Conservation (phyloP, 2,329 filamentous ascomycete species). For the Diaporthe amygdali region DNA sequence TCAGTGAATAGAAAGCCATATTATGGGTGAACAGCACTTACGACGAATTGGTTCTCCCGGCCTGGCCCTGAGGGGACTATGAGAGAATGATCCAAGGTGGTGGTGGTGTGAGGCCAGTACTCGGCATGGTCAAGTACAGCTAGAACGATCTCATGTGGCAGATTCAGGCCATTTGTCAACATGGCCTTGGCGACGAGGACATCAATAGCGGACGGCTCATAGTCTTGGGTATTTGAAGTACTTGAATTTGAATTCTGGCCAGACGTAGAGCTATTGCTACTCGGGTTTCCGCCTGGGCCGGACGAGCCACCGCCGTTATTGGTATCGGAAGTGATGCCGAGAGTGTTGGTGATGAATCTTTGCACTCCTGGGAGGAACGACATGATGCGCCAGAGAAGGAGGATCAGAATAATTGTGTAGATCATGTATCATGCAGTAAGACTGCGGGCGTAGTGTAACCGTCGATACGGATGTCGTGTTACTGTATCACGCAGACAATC, state of each 20-base stretch:
- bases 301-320: background rate
- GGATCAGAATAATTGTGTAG: background rate
- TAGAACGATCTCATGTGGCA: slow-evolving; percentile 63
- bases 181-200: slow-evolving; percentile 54
- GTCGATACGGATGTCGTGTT: background rate
- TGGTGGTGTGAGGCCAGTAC: slow-evolving; percentile 62
- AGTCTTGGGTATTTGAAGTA: background rate
- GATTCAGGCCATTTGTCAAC: slow-evolving; percentile 45
- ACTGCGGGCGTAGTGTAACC: background rate
- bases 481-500: background rate
- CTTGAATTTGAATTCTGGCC: background rate
- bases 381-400: slow-evolving; percentile 16
- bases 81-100: slow-evolving; percentile 32
- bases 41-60: slow-evolving; percentile 46
- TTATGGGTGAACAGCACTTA: slow-evolving; percentile 30
- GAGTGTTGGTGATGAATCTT: background rate
- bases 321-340: background rate
- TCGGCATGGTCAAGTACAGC: slow-evolving; percentile 63
- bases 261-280: background rate
- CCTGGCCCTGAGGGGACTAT: background rate
- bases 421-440: background rate
- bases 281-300: background rate
- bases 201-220: slow-evolving; percentile 50
- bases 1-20: background rate
- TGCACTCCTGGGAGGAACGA: slow-evolving; percentile 13